phyloP scores from a whole-genome alignment of 179 eudicot genomes.

The Vitellaria paradoxa region DNA sequence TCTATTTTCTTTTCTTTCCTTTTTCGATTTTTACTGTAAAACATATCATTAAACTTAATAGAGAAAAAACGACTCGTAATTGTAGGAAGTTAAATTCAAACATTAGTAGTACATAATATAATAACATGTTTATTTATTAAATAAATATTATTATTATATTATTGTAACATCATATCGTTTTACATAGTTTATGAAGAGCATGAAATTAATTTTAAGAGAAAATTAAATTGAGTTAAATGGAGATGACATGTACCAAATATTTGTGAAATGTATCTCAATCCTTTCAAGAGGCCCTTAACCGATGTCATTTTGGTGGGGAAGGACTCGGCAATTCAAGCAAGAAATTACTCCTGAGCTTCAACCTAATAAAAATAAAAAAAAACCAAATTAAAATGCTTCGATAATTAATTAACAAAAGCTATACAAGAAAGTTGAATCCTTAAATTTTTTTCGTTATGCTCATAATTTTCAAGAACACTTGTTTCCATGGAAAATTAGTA shows the following conservation, averaged over 20 bases:
- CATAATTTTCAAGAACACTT: no score
- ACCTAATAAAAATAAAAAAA: neutral
- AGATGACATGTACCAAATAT: slow-evolving; percentile 19
- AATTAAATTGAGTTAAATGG: neutral
- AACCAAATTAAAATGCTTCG: neutral
- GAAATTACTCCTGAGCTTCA: slow-evolving; percentile 10
- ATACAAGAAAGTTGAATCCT: neutral
- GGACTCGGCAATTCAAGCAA: neutral
- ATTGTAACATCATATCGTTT: no score
- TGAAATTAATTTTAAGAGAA: neutral
- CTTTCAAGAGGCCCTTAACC: slow-evolving; percentile 26
- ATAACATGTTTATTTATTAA: no score
- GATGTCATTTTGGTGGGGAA: slow-evolving; percentile 15
- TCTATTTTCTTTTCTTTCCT: no score
- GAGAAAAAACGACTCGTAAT: no score
- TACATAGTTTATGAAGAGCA: no score
- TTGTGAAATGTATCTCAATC: slow-evolving; percentile 25
- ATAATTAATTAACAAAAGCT: neutral
- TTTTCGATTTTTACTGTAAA: neutral
- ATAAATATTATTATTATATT: no score
- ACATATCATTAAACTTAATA: no score
- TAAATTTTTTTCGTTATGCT: neutral
- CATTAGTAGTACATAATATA: no score
- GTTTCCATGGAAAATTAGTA: no score
- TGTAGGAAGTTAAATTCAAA: no score